Base-by-base conservation (phyloP, 805 yeast genomes). In the Sungouiella thailandica region DNA sequence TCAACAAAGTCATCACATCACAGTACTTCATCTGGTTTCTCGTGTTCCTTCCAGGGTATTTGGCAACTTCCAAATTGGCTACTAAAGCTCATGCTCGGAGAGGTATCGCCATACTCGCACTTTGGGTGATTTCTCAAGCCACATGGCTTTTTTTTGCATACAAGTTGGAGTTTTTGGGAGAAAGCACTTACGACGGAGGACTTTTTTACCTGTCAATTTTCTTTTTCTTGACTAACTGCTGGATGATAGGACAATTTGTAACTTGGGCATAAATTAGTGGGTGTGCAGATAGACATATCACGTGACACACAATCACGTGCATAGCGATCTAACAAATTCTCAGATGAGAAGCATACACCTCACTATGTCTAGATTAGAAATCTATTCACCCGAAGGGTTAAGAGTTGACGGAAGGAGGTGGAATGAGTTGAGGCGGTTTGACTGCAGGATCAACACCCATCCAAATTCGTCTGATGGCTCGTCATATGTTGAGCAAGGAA, bases 11-110 rank as follows among this genome's bases (percentile, higher is more conserved):
- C 41, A 62, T 88, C 50, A 93, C 98, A 0, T 86, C 96, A 1
- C 98, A 93, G 62, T 93, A 93, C 59, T 93, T 93, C 58, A 76
- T 90, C 41, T 93, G 98, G 98, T 93, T 83, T 51, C 61, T 93
- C 47, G 83, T 88, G 10, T 76, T 89, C 44, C 57, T 90, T 27
- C 97, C 98, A 2, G 75, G 84, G 35, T 80, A 65, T 48, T 53
- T 87, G 6, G 65, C 80, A 2, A 52, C 60, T 7, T 66, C 86
- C 0, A 54, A 49, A 2, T 36, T 57, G 1, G 37, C 60, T 1
- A 40, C 54, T 0, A 40, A 35, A 0, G 34, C 48, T 4, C 31
- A 36, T 15, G 53, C 54, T 30, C 30, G 29, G 14, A 52, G 57
- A 31, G 84, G 83, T 1, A 2, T 67, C 0, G 10, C 57, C 0